Base-by-base conservation (phyloP, 2,329 filamentous ascomycete genomes). In the Phialemonium atrogriseum region DNA sequence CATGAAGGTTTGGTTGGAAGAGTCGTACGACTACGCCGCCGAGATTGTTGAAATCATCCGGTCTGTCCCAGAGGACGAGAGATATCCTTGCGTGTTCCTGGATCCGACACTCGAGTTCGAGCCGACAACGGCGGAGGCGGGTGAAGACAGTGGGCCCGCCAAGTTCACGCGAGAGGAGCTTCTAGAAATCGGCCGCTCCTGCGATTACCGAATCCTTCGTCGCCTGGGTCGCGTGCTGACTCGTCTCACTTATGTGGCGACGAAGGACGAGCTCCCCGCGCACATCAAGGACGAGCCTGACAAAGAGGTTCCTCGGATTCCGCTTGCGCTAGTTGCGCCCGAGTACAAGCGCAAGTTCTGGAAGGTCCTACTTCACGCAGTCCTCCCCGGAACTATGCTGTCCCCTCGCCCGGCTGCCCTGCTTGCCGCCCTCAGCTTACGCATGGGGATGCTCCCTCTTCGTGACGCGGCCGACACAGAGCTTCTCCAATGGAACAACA, bases 171-270 rank as follows among this genome's bases (percentile, higher is more conserved):
- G 64, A 9, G 54, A 51, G 1, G 66, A 71, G 30, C 54, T 71
- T 9, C 51, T 71, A 2, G 67, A 71, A 34, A 68, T 72, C 36
- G 62, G 64, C 7, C 54, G 66, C 10, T 70, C 66, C 1, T 72
- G 68, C 42, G 59, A 71, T 30, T 52, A 59, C 30, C 52, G 50
- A 4, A 63, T 70, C 29, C 55, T 71, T 2, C 58, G 58, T 10
- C 59, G 66, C 0, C 51, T 72, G 2, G 62, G 67, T 7, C 57
- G 53, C 18, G 56, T 68, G 5, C 49, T 72, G 9, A 67, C 65
- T 0, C 58, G 55, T 5, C 42, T 71, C 5, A 64, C 59, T 2
- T 68, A 62, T 38, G 59, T 62, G 6, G 44, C 51, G 16, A 55
- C 54, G 3, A 45, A 51, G 18, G 49, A 52, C 1, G 57, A 63